phyloP scores from a whole-genome alignment of 2,329 filamentous ascomycete genomes.

The Pezicula radicicola region DNA sequence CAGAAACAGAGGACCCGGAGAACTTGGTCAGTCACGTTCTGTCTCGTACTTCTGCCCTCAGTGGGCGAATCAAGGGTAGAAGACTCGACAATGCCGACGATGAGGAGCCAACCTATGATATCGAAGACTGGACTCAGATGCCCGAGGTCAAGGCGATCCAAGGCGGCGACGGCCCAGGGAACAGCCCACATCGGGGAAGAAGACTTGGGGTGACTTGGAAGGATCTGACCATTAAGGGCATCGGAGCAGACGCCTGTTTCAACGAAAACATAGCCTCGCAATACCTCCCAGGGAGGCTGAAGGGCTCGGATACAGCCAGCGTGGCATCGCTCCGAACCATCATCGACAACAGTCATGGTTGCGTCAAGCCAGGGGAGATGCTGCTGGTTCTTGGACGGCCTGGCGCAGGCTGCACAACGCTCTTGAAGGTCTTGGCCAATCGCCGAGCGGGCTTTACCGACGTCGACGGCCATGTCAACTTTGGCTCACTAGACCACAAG shows the following conservation, averaged over 20 bases:
- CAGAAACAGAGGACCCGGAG: too few relatives aligned
- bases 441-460: constrained; percentile 54
- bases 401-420: constrained; percentile 66
- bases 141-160: constrained; percentile 22
- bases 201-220: constrained; percentile 27
- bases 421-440: constrained; percentile 69
- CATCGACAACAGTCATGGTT: constrained; percentile 62
- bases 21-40: too few relatives aligned
- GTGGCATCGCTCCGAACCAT: constrained; percentile 62
- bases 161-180: constrained; percentile 19
- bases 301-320: constrained; percentile 47
- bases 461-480: constrained; percentile 57
- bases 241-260: constrained; percentile 24
- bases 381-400: constrained; percentile 66
- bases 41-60: too few relatives aligned
- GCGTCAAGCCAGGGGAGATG: constrained; percentile 72
- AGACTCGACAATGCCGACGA: constrained; percentile 13
- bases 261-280: constrained; percentile 25
- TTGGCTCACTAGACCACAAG: constrained; percentile 41
- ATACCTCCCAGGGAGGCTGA: constrained; percentile 12
- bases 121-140: constrained; percentile 23
- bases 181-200: not conserved
- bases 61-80: too few relatives aligned
- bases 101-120: constrained; percentile 11
- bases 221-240: constrained; percentile 24